Conservation (phyloP, 164 flowering plant genomes). For the Nelumbo lutea region DNA sequence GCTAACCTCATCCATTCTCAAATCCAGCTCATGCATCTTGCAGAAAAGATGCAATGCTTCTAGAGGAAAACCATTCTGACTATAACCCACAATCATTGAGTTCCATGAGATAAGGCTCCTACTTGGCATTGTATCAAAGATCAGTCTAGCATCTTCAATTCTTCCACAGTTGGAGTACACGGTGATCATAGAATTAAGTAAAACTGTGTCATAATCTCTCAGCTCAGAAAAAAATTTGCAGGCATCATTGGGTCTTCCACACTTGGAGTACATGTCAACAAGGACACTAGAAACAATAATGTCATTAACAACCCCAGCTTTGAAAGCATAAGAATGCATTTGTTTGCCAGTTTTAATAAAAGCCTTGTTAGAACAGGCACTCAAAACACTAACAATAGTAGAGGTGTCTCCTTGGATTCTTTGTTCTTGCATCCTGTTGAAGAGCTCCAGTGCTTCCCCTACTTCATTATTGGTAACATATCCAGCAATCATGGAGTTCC, state of each 20-base stretch:
- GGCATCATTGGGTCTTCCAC: constrained; percentile 46
- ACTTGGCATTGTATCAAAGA: constrained; percentile 51
- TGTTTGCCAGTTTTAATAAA: constrained; percentile 31
- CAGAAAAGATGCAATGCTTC: constrained; percentile 59
- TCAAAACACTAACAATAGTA: constrained; percentile 53
- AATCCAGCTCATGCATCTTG: constrained; percentile 44
- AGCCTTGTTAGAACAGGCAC: constrained; percentile 43
- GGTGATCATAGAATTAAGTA: constrained; percentile 70
- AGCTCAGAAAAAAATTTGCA: constrained; percentile 55
- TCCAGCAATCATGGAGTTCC: constrained; percentile 79
- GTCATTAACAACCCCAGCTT: constrained; percentile 40
- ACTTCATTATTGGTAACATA: constrained; percentile 38
- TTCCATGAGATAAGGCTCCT: constrained; percentile 83
- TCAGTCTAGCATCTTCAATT: constrained; percentile 47
- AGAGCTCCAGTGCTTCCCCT: constrained; percentile 44
- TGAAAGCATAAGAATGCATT: constrained; percentile 43
- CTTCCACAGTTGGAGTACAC: constrained; percentile 51
- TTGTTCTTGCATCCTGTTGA: constrained; percentile 37
- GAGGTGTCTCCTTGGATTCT: constrained; percentile 46
- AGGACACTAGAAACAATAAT: constrained; percentile 46
- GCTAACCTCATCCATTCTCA: constrained; percentile 57
- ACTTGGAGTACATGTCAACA: constrained; percentile 58
- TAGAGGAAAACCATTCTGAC: constrained; percentile 59
- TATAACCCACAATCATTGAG: constrained; percentile 68
- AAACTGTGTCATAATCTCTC: constrained; percentile 42